Evolutionary conservation across 352 stramenopile species (phyloP).

Genomic region (Phytophthora pisi): DNA sequence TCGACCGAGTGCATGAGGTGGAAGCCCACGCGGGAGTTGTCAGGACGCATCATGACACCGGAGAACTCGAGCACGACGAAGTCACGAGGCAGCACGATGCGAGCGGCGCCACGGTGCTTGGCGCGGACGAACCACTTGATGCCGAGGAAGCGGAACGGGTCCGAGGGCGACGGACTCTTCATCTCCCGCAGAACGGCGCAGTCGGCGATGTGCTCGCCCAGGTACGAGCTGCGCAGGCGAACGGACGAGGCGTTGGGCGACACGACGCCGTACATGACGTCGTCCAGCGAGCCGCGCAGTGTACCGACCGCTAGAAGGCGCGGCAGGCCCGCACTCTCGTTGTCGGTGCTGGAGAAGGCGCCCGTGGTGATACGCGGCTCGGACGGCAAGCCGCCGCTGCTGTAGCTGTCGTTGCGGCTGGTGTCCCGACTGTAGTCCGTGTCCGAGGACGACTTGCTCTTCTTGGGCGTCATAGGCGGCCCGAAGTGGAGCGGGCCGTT

Average conservation of each 20-base stretch:
- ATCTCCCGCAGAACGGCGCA: constrained; percentile 52
- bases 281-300: constrained; percentile 49
- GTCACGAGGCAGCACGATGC: constrained; percentile 51
- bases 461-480: constrained; percentile 17
- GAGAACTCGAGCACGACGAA: constrained; percentile 65
- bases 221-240: constrained; percentile 52
- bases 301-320: constrained; percentile 48
- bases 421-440: constrained; percentile 30
- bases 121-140: constrained; percentile 66
- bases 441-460: constrained; percentile 13
- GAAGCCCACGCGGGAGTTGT: constrained; percentile 55
- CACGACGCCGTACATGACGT: constrained; percentile 68
- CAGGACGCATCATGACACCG: constrained; percentile 51
- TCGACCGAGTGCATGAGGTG: constrained; percentile 62
- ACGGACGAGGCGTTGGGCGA: constrained; percentile 42
- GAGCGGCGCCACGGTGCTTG: constrained; percentile 35
- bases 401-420: constrained; percentile 32
- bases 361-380: constrained; percentile 35
- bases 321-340: constrained; percentile 33
- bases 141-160: constrained; percentile 61
- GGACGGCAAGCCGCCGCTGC: constrained; percentile 18
- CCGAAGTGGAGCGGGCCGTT: constrained; percentile 17
- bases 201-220: constrained; percentile 57
- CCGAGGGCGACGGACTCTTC: constrained; percentile 39
- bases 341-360: constrained; percentile 18